A percentile compares a stretch with the other conserved stretches of the same genome.
These are phyloP conservation scores for Colletotrichum tabaci DNA, from an alignment of 2,329 filamentous ascomycete genomes.

Conservation along the genomic window DNA sequence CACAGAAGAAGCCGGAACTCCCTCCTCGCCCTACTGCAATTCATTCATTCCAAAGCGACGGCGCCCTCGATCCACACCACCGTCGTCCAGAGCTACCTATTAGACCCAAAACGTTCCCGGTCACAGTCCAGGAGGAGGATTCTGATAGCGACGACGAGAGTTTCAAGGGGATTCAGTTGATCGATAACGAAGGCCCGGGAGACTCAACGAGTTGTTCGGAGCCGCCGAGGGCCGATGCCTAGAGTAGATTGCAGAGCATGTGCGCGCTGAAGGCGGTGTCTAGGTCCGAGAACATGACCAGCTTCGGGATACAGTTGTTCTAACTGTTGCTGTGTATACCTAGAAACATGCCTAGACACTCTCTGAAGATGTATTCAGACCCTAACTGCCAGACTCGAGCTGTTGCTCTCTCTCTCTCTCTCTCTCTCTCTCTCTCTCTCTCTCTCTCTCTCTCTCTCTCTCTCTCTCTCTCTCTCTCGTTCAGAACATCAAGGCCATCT, in stretches of 20 bases:
- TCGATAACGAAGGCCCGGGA: slow-evolving; percentile 51
- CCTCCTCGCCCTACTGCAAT: slow-evolving; percentile 14
- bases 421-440: no score
- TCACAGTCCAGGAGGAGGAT: slow-evolving; percentile 19
- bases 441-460: no score
- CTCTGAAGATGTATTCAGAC: no score
- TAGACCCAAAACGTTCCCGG: slow-evolving; percentile 30
- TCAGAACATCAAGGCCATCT: no score
- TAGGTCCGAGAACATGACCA: no score
- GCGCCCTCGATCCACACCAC: slow-evolving; percentile 19
- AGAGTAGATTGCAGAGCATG: not conserved
- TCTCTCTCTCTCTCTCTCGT: no score
- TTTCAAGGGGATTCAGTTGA: slow-evolving; percentile 55
- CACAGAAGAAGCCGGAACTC: slow-evolving; percentile 9
- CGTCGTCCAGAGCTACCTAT: slow-evolving; percentile 28
- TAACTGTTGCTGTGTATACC: no score
- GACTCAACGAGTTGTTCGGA: slow-evolving; percentile 29
- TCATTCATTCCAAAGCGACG: slow-evolving; percentile 33
- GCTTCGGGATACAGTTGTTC: not conserved
- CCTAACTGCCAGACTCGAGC: no score
- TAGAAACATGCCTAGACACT: no score
- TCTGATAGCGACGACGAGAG: slow-evolving; percentile 52
- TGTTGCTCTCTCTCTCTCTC: no score
- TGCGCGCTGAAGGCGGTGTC: no score
- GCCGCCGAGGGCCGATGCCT: slow-evolving; percentile 24